Evolutionary conservation across 176 grass and related monocot genomes (phyloP).

Genomic region (Pontederia paniculata): DNA sequence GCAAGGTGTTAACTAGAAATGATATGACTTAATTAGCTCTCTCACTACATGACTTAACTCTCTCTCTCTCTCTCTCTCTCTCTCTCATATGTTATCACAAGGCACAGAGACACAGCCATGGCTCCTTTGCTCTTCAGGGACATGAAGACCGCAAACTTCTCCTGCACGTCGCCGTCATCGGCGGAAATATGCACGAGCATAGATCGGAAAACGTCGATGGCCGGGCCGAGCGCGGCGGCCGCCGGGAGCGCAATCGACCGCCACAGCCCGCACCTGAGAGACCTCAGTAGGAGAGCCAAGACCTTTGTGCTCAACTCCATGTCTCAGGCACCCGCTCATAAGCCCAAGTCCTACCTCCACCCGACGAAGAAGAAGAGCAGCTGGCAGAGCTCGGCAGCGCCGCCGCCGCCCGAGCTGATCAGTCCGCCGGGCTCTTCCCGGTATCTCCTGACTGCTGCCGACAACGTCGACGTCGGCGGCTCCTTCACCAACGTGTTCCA

Average conservation of each 20-base stretch:
- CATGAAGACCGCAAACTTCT: slow-evolving; percentile 30
- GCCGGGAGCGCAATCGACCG: slow-evolving; percentile 7
- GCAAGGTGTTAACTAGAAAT: too few species aligned
- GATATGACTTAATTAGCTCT: too few species aligned
- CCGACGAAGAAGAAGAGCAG: slow-evolving; percentile 22
- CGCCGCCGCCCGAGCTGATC: slow-evolving; percentile 11
- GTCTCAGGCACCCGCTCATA: slow-evolving; percentile 15
- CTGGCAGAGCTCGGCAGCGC: slow-evolving; percentile 3
- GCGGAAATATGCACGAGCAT: slow-evolving; percentile 55
- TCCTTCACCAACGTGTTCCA: slow-evolving; percentile 27
- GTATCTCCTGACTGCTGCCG: slow-evolving; percentile 27
- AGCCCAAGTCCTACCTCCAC: slow-evolving; percentile 24
- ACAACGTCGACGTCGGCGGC: background rate
- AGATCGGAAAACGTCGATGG: slow-evolving; percentile 45
- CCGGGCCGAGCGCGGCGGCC: slow-evolving; percentile 22
- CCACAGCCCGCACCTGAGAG: slow-evolving; percentile 10
- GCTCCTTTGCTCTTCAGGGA: slow-evolving; percentile 60
- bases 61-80: too few species aligned
- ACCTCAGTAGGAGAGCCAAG: background rate
- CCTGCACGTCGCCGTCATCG: slow-evolving; percentile 51
- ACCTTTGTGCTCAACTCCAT: slow-evolving; percentile 21
- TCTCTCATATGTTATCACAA: too few species aligned
- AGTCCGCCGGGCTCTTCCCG: slow-evolving; percentile 40
- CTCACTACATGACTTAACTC: too few species aligned
- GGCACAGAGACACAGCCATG: slow-evolving; percentile 17